These are phyloP conservation scores for Pestalotiopsis sp. DNA, from an alignment of 2,329 filamentous ascomycete species.

Conservation along the genomic window DNA sequence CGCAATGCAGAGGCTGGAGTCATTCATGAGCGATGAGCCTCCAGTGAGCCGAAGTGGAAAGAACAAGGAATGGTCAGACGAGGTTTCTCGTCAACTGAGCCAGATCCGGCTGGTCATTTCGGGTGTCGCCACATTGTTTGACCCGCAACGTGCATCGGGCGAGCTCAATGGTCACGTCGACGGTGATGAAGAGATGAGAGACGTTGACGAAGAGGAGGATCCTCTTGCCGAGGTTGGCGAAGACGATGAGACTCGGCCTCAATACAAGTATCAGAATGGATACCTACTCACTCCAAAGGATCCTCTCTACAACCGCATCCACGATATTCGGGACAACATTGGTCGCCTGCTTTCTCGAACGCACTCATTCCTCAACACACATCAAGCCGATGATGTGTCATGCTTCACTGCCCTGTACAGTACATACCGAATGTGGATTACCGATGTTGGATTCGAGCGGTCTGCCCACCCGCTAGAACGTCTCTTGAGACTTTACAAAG, in stretches of 20 bases:
- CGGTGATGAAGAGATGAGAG: constrained; percentile 55
- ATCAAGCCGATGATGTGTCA: constrained; percentile 93
- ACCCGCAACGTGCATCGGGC: constrained; percentile 72
- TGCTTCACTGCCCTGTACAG: constrained; percentile 94
- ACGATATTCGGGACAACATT: constrained; percentile 78
- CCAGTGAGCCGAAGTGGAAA: constrained; percentile 89
- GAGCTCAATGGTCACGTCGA: constrained; percentile 41
- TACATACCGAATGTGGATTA: constrained; percentile 94
- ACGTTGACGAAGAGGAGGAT: constrained; percentile 56
- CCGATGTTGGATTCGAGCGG: constrained; percentile 94
- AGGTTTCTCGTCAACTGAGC: constrained; percentile 87
- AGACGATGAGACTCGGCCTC: constrained; percentile 81
- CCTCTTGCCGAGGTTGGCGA: constrained; percentile 68
- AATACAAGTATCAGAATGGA: constrained; percentile 87
- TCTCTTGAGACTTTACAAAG: constrained; percentile 79
- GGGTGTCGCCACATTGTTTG: constrained; percentile 87
- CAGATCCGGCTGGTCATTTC: constrained; percentile 88
- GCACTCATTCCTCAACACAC: constrained; percentile 78
- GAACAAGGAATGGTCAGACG: constrained; percentile 98
- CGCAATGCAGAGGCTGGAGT: constrained; percentile 74
- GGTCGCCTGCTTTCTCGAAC: constrained; percentile 82
- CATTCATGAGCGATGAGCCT: constrained; percentile 80
- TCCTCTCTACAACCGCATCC: constrained; percentile 73
- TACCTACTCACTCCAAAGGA: constrained; percentile 71
- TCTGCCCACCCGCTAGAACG: constrained; percentile 93